A percentile compares a stretch with the other conserved stretches of the same genome.
Evolutionary conservation across 169 alveolate species (phyloP).

Genomic region (Plasmodium gallinaceum): DNA sequence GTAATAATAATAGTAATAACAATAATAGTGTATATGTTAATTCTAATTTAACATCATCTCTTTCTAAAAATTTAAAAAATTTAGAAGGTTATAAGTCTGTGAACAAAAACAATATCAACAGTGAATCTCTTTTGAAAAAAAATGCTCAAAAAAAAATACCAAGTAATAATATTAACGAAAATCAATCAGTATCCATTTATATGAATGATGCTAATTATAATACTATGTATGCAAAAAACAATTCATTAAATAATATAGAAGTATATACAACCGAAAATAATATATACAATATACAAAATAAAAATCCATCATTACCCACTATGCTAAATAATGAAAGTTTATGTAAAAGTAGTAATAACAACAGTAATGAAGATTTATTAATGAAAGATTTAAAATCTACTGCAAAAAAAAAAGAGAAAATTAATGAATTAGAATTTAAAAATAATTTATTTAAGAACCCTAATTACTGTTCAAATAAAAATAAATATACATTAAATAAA

Average conservation of each 20-base stretch:
- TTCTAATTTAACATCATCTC: not conserved
- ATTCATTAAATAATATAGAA: constrained; percentile 4
- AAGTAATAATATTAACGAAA: constrained; percentile 29
- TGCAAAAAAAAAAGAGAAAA: constrained; percentile 52
- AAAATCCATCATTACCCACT: not conserved
- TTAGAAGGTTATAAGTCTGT: constrained; percentile 9
- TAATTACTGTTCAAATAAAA: constrained; percentile 38
- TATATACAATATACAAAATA: not conserved
- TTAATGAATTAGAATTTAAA: constrained; percentile 45
- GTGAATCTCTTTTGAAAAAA: constrained; percentile 19
- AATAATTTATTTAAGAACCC: constrained; percentile 6
- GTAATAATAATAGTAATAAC: not conserved
- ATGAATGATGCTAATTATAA: constrained; percentile 24
- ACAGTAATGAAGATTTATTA: constrained; percentile 31
- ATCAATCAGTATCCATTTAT: constrained; percentile 25
- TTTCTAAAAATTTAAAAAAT: constrained; percentile 33
- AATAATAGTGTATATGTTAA: not conserved
- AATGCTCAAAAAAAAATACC: constrained; percentile 25
- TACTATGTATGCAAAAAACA: constrained; percentile 27
- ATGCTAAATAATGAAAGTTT: not conserved
- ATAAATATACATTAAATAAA: constrained; percentile 16
- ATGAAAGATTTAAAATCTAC: constrained; percentile 31
- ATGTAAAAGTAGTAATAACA: not conserved
- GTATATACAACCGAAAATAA: constrained; percentile 36
- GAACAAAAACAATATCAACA: constrained; percentile 19